Evolutionary conservation across 2,329 filamentous ascomycete genomes (phyloP).

Genomic region (Metarhizium album): DNA sequence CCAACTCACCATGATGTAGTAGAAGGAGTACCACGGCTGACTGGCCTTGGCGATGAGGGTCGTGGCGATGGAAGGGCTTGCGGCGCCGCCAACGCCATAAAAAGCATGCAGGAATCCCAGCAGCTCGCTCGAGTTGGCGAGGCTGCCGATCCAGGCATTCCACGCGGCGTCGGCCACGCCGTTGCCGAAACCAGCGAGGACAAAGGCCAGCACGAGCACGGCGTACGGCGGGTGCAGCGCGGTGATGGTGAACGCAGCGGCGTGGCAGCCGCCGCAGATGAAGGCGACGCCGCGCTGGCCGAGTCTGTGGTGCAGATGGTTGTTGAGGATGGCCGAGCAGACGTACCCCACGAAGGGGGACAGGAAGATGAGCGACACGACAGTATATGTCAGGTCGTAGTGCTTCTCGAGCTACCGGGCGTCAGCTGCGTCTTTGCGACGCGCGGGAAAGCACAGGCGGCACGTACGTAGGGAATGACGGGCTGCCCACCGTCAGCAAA

Average conservation of each 20-base stretch:
- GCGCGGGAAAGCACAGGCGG: not conserved
- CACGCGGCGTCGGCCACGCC: slow-evolving; percentile 46
- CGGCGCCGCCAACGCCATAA: slow-evolving; percentile 56
- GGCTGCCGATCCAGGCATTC: slow-evolving; percentile 45
- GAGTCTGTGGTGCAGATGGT: slow-evolving; percentile 44
- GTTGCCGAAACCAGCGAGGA: slow-evolving; percentile 56
- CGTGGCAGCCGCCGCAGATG: slow-evolving; percentile 49
- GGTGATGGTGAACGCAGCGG: slow-evolving; percentile 49
- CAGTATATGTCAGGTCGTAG: slow-evolving; percentile 47
- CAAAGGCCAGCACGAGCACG: slow-evolving; percentile 50
- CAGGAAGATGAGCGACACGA: slow-evolving; percentile 54
- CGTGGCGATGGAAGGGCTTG: slow-evolving; percentile 61
- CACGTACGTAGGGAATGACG: slow-evolving; percentile 39
- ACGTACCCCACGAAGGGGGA: slow-evolving; percentile 55
- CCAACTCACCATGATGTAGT: slow-evolving; percentile 59
- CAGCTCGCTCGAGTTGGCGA: slow-evolving; percentile 58
- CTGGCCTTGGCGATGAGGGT: slow-evolving; percentile 53
- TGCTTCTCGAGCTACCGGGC: slow-evolving; percentile 43
- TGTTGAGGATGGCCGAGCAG: slow-evolving; percentile 49
- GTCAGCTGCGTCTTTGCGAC: no score
- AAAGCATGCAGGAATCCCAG: slow-evolving; percentile 55
- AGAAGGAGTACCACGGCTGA: slow-evolving; percentile 59
- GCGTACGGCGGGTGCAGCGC: slow-evolving; percentile 54
- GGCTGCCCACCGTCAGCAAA: slow-evolving; percentile 20
- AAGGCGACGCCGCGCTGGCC: slow-evolving; percentile 59